Conservation (phyloP, 163 green algal species). For the Chlamydomonas reinhardtii region DNA sequence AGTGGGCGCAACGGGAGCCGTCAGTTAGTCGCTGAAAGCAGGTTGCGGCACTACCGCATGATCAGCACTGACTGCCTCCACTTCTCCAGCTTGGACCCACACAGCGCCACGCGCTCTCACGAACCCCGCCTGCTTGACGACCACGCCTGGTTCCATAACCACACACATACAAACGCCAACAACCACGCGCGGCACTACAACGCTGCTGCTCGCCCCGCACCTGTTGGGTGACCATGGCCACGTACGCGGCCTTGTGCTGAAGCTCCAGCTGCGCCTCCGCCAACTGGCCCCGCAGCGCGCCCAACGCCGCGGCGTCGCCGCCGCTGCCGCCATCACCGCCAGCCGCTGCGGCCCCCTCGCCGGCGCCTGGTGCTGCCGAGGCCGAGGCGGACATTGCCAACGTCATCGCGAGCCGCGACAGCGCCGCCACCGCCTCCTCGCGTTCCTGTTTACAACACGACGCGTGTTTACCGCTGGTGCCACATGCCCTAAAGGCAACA, state of each 20-base stretch:
- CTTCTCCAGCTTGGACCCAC: too few relatives aligned
- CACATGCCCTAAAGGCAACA: too few relatives aligned
- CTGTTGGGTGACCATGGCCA: slow-evolving; percentile 11
- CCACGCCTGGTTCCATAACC: too few relatives aligned
- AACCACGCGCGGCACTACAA: too few relatives aligned
- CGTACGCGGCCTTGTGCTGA: slow-evolving; percentile 12
- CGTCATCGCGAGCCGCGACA: not conserved
- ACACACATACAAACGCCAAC: too few relatives aligned
- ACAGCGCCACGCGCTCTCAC: too few relatives aligned
- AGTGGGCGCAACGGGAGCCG: not conserved
- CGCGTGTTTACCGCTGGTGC: too few relatives aligned
- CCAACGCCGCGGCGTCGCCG: not conserved
- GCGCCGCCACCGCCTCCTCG: not conserved
- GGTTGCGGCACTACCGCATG: too few relatives aligned
- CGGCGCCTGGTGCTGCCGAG: not conserved
- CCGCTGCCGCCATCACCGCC: not conserved
- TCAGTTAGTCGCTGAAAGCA: too few relatives aligned
- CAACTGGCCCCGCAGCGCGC: slow-evolving; percentile 12
- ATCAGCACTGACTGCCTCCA: too few relatives aligned
- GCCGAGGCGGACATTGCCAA: too few relatives aligned
- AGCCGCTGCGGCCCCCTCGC: not conserved
- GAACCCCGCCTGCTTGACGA: too few relatives aligned
- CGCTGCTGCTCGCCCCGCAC: not conserved
- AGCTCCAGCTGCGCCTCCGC: slow-evolving; percentile 10
- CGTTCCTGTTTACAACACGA: not conserved